Evolutionary conservation across 2,329 filamentous ascomycete species (phyloP), one percentile per base, ranked within the genome.

Genomic region (Colletotrichum camelliae): DNA sequence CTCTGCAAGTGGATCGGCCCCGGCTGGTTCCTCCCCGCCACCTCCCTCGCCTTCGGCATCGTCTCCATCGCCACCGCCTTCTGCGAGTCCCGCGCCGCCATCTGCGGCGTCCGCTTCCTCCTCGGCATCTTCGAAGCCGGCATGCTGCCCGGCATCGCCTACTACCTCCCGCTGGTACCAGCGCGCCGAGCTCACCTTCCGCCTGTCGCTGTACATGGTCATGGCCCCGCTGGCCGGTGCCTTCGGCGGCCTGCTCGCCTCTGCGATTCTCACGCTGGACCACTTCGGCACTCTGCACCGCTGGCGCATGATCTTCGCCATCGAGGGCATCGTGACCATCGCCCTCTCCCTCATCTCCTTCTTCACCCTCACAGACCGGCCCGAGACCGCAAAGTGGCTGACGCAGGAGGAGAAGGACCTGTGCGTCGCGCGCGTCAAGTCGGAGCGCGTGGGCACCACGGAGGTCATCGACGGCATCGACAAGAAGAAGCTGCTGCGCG

Each of bases 161-260:
- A 95, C 83, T 95, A 95, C 79, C 84, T 93, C 90, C 1, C 87
- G 93, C 67, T 95, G 93, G 93, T 95, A 95, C 78, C 87, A 92
- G n/a, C 87, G 92, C 37, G 89, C 89, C 66, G 93, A 95, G 82
- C 85, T 95, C 7, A 89, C 91, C 0, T 94, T 94, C 81, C 89
- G 93, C 0, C 85, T 95, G 1, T 90, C 91, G 1, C 84, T 94
- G 3, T 95, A 94, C 83, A 91, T 95, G 70, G 92, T 94, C 72
- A 93, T 92, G 89, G 91, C 93, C 0, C 93, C 93, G 0, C 86
- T 95, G 0, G 93, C 93, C 0, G 93, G 93, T 4, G 93, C 93
- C 0, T 95, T 95, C 78, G 93, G 94, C 24, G 93, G 93, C 0
- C 86, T 95, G 0, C 85, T 95, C 0, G 91, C 91, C 0, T 91